Evolutionary conservation across 2,329 filamentous ascomycete genomes (phyloP), one percentile per base, ranked within the genome.

Genomic region (Xylaria arbuscula): DNA sequence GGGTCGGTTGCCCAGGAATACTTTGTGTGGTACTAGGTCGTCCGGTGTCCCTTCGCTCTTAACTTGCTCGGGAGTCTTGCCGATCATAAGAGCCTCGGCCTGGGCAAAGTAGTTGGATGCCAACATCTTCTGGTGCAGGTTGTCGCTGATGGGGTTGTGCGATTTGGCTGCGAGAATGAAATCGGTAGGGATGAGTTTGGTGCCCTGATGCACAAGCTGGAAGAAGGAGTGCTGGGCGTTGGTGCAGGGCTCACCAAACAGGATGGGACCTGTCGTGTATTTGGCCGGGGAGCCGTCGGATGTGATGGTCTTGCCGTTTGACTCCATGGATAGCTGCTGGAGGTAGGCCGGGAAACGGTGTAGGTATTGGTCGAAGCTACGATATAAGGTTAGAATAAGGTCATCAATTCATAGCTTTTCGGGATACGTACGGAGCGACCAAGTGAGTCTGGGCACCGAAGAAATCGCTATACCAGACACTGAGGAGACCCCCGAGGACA

Each of bases 181-280:
- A 84, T 99, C 96, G 75, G 95, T 92, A 17, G 96, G 96, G 80
- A 99, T 98, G 78, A 99, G 90, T 89, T 98, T 98, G 76, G 96
- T 99, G 78, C 96, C 96, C 83, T 99, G 96, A 87, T 99, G 96
- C 68, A 99, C 90, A 56, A 99, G 91, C 88, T 99, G 96, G 91
- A 97, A 99, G 90, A 99, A 99, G 70, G 96, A 98, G 89, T 99
- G 96, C 86, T 99, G 96, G 53, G 96, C 96, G 80, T 99, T 99
- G 81, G 96, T 99, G 83, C 94, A 97, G 62, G 96, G 96, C 87
- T 99, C 96, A 79, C 96, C 96, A 80, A 99, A 99, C 72, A 99
- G 86, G 79, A 99, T 95, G 63, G 96, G 89, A 57, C 96, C 95
- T 45, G 96, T 99, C 67, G 94, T 98, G 86, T 99, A 99, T 85